phyloP scores from a whole-genome alignment of 2,329 filamentous ascomycete species.

The Hymenotorrendiella dingleyae region DNA sequence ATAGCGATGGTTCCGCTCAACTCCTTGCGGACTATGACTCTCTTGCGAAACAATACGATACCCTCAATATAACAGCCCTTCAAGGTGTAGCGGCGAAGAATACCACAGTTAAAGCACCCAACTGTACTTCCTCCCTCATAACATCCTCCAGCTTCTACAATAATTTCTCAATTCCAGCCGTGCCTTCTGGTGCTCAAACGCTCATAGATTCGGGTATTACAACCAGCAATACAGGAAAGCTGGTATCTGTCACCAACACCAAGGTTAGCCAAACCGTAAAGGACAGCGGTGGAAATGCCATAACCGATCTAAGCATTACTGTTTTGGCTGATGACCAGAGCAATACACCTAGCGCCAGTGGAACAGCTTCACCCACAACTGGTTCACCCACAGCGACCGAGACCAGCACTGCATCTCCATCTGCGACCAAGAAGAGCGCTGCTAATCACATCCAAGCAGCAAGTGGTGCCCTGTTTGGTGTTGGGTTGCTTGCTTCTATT shows the following conservation, averaged over 20 bases:
- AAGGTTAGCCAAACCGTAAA: constrained; percentile 53
- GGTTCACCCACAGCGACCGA: constrained; percentile 8
- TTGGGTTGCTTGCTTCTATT: constrained; percentile 6
- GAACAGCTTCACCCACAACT: not conserved
- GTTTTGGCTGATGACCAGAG: constrained; percentile 43
- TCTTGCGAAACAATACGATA: constrained; percentile 68
- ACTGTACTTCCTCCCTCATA: constrained; percentile 64
- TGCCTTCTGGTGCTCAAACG: constrained; percentile 60
- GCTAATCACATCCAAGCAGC: constrained; percentile 10
- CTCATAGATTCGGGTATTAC: constrained; percentile 73
- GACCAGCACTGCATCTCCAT: constrained; percentile 14
- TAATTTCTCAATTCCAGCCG: constrained; percentile 70
- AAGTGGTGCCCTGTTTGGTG: constrained; percentile 11
- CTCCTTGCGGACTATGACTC: constrained; percentile 64
- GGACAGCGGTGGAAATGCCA: constrained; percentile 46
- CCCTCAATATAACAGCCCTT: constrained; percentile 65
- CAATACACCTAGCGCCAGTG: constrained; percentile 42
- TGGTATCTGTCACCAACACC: constrained; percentile 53
- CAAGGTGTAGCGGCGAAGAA: constrained; percentile 55
- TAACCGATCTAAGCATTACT: constrained; percentile 59
- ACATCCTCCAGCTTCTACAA: constrained; percentile 60
- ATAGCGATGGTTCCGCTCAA: constrained; percentile 48
- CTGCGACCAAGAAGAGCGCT: constrained; percentile 22
- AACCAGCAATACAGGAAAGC: constrained; percentile 56
- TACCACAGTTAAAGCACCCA: constrained; percentile 50